These are phyloP conservation scores for Rhizopus delemar DNA, from an alignment of 371 early-diverging fungal species.

Conservation along the genomic window DNA sequence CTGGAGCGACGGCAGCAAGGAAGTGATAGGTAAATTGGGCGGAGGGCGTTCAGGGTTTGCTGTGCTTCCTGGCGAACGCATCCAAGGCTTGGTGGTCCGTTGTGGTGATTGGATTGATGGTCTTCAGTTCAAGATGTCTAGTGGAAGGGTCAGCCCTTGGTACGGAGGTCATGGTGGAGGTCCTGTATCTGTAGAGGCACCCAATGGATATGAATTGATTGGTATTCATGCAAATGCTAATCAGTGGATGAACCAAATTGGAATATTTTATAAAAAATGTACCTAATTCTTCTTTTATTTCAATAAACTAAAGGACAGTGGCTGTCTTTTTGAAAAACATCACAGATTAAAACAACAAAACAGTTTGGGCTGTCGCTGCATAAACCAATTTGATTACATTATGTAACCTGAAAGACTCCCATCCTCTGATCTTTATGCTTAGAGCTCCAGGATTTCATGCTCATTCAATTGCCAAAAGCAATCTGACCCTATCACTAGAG, in stretches of 20 bases:
- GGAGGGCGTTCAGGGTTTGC: slow-evolving; percentile 32
- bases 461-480: no score
- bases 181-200: slow-evolving; percentile 39
- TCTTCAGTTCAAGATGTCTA: slow-evolving; percentile 51
- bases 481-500: no score
- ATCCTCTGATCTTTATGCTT: no score
- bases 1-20: slow-evolving; percentile 44
- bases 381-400: no score
- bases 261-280: slow-evolving; percentile 23
- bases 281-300: no score
- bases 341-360: no score
- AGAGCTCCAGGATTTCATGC: no score
- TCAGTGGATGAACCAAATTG: slow-evolving; percentile 55
- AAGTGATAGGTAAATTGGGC: slow-evolving; percentile 38
- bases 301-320: no score
- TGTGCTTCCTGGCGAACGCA: slow-evolving; percentile 39
- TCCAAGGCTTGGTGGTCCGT: slow-evolving; percentile 45
- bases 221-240: slow-evolving; percentile 56
- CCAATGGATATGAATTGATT: slow-evolving; percentile 48
- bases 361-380: no score
- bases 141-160: slow-evolving; percentile 55
- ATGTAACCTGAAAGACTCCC: no score
- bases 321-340: no score
- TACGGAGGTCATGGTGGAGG: slow-evolving; percentile 60
- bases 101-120: slow-evolving; percentile 69